phyloP scores from a whole-genome alignment of 495 filamentous ascomycete species.

The Penicilliopsis zonata region DNA sequence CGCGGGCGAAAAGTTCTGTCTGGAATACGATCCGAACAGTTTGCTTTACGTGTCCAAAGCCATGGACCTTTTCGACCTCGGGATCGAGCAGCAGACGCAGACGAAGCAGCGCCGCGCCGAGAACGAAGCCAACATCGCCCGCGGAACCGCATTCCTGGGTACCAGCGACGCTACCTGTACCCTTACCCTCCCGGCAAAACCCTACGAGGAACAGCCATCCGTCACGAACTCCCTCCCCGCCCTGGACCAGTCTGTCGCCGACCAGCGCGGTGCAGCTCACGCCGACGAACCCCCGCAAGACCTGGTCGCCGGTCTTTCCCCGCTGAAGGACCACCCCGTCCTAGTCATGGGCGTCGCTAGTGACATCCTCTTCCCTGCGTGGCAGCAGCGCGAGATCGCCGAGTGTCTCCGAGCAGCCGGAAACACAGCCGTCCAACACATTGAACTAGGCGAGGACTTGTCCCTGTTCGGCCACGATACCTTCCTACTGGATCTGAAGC shows the following conservation, averaged over 20 bases:
- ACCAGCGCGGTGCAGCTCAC: slow-evolving; percentile 2
- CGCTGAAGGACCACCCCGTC: slow-evolving; percentile 61
- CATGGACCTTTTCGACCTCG: slow-evolving; percentile 97
- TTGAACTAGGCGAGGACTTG: slow-evolving; percentile 83
- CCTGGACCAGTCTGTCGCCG: slow-evolving; percentile 12
- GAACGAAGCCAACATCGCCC: slow-evolving; percentile 36
- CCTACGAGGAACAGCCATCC: slow-evolving; percentile 69
- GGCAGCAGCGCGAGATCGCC: slow-evolving; percentile 95
- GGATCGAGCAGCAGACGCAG: slow-evolving; percentile 46
- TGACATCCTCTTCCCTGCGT: slow-evolving; percentile 94
- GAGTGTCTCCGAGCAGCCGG: slow-evolving; percentile 65
- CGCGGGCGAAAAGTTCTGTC: slow-evolving; percentile 95
- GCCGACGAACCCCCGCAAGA: slow-evolving; percentile 49
- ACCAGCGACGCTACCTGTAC: slow-evolving; percentile 47
- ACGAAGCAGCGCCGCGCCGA: slow-evolving; percentile 36
- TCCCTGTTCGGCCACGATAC: slow-evolving; percentile 95
- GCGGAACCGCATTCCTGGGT: slow-evolving; percentile 12
- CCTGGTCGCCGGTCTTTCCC: slow-evolving; percentile 60
- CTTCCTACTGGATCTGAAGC: slow-evolving; percentile 84
- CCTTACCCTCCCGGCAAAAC: slow-evolving; percentile 71
- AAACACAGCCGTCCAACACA: slow-evolving; percentile 69
- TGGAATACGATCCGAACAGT: slow-evolving; percentile 97
- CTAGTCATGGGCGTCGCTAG: slow-evolving; percentile 91
- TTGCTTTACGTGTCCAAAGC: slow-evolving; percentile 95
- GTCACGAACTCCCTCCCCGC: slow-evolving; percentile 19